phyloP scores from a whole-genome alignment of 768 basidiomycete genomes.

The Psilocybe subaeruginosa region DNA sequence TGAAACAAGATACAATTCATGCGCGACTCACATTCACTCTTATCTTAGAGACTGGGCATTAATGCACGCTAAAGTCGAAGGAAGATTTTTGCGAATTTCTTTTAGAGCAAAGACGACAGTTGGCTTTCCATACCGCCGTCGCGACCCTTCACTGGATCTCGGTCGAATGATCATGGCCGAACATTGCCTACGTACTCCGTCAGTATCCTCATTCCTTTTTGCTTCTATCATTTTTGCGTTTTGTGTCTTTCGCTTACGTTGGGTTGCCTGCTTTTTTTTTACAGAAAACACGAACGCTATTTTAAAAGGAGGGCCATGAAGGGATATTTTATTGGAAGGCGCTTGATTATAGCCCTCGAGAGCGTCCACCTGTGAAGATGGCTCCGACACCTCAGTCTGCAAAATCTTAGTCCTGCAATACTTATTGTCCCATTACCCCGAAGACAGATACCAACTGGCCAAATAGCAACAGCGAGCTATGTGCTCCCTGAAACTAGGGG shows the following conservation, averaged over 20 bases:
- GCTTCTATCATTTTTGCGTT: background rate
- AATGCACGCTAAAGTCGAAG: too few species aligned
- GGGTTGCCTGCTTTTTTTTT: background rate
- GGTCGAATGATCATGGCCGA: slow-evolving; percentile 23
- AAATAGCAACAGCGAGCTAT: background rate
- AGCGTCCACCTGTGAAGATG: slow-evolving; percentile 19
- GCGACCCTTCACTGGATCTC: slow-evolving; percentile 23
- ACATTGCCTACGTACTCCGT: slow-evolving; percentile 21
- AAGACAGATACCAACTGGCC: background rate
- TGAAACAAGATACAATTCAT: too few species aligned
- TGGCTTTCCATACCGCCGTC: slow-evolving; percentile 21
- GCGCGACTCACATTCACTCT: too few species aligned
- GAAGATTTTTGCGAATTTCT: slow-evolving; percentile 13
- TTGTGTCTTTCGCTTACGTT: background rate
- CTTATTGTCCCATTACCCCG: background rate
- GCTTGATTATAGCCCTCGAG: slow-evolving; percentile 11
- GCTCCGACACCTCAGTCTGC: background rate
- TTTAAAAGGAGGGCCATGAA: background rate
- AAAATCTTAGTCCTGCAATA: background rate
- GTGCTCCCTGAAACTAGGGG: background rate
- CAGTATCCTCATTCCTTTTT: background rate
- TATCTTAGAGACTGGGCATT: too few species aligned
- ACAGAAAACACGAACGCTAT: background rate
- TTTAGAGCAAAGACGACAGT: slow-evolving; percentile 16
- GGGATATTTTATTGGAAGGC: slow-evolving; percentile 14